Conservation (phyloP, 176 grass and related monocot species). For the Musa troglodytarum region DNA sequence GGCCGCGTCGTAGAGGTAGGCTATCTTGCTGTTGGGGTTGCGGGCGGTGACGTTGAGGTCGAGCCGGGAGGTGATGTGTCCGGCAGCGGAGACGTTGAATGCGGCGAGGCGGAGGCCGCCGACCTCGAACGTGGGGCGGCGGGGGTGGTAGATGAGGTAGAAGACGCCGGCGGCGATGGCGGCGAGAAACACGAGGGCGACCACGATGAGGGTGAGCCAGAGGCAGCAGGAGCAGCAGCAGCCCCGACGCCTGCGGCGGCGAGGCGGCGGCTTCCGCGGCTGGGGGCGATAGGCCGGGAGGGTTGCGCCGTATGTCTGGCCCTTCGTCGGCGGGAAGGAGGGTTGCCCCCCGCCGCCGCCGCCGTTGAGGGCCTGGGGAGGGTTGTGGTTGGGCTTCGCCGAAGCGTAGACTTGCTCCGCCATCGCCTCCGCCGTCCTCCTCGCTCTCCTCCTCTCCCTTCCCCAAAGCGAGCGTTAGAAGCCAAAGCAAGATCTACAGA, state of each 20-base stretch:
- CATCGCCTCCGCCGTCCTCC: constrained; percentile 29
- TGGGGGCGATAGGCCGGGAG: constrained; percentile 74
- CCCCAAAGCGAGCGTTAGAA: no score
- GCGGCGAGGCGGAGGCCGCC: constrained; percentile 35
- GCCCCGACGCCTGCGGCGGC: constrained; percentile 51
- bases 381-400: constrained; percentile 57
- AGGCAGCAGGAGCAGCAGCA: constrained; percentile 59
- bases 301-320: constrained; percentile 59
- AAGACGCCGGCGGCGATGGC: constrained; percentile 60
- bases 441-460: no score
- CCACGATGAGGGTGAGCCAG: constrained; percentile 42
- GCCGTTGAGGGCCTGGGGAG: constrained; percentile 22
- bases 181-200: constrained; percentile 56
- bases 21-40: constrained; percentile 96
- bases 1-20: constrained; percentile 87
- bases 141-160: constrained; percentile 79
- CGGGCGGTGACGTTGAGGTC: constrained; percentile 60
- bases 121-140: constrained; percentile 78
- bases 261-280: constrained; percentile 16
- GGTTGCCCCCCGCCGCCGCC: neutral
- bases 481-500: no score
- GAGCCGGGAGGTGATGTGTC: constrained; percentile 27
- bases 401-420: constrained; percentile 62
- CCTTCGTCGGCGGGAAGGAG: constrained; percentile 38
- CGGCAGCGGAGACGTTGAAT: constrained; percentile 48